Conservation (phyloP, 2,329 filamentous ascomycete species). For the Incumbomyces delicatus region DNA sequence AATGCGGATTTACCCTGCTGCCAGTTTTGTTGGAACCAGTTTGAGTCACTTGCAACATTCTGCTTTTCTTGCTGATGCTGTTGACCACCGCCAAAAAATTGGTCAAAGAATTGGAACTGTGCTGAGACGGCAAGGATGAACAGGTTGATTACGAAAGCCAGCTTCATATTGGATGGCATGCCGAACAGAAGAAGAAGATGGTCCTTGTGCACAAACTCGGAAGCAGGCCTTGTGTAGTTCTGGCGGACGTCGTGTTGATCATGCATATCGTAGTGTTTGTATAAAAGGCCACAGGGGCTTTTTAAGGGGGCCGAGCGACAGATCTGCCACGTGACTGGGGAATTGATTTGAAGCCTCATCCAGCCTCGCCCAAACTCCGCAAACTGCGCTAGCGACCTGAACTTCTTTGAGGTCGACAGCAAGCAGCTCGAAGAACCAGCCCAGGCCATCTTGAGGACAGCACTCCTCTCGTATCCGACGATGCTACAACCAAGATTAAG, state of each 20-base stretch:
- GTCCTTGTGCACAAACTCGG: too few relatives aligned
- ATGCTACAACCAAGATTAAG: constrained; percentile 37
- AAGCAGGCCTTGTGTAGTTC: too few relatives aligned
- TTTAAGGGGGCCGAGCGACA: too few relatives aligned
- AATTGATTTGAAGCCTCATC: not conserved
- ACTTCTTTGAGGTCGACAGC: not conserved
- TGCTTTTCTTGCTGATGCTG: constrained; percentile 54
- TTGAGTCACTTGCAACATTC: constrained; percentile 76
- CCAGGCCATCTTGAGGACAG: too few relatives aligned
- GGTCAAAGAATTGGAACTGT: constrained; percentile 96
- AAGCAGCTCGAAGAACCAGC: not conserved
- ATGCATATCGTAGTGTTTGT: too few relatives aligned
- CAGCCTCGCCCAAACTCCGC: not conserved
- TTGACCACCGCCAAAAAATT: constrained; percentile 70
- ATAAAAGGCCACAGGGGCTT: too few relatives aligned
- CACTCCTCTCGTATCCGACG: not conserved
- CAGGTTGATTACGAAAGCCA: not conserved
- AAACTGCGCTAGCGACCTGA: not conserved
- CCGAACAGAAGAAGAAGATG: not conserved
- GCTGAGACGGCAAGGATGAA: constrained; percentile 42
- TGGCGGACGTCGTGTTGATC: too few relatives aligned
- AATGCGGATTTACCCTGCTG: constrained; percentile 27
- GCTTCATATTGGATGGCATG: not conserved
- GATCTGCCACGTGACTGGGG: too few relatives aligned
- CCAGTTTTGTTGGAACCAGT: constrained; percentile 65